Percentiles rank a stretch among this genome's conserved stretches.
Evolutionary conservation across 345 rosid species (phyloP).

Genomic region (Populus davidiana): DNA sequence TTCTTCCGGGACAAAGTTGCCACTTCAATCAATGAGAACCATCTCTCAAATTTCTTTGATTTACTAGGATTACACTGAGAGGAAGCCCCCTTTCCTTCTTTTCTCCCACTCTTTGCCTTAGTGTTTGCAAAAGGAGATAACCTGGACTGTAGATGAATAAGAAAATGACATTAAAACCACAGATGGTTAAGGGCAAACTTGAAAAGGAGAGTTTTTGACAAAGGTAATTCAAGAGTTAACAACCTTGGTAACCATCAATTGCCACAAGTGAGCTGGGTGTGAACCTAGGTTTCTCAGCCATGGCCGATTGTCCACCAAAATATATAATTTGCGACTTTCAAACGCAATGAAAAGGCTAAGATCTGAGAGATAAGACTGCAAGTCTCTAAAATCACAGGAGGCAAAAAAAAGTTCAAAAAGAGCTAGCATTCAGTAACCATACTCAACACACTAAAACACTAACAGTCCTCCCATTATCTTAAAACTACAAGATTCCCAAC

Average conservation of each 20-base stretch:
- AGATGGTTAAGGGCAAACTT: neutral
- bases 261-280: conserved; percentile 82
- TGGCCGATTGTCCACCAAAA: conserved; percentile 92
- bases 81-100: conserved; percentile 36
- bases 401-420: neutral
- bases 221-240: conserved; percentile 1
- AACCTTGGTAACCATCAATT: conserved; percentile 98
- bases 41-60: conserved; percentile 46
- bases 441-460: neutral
- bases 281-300: conserved; percentile 68
- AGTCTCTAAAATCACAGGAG: conserved; percentile 62
- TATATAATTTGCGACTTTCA: conserved; percentile 74
- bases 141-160: conserved; percentile 66
- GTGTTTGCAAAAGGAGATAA: conserved; percentile 93
- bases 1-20: conserved; percentile 53
- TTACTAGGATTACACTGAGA: conserved; percentile 29
- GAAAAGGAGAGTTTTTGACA: neutral
- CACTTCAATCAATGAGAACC: conserved; percentile 70
- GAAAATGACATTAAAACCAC: conserved; percentile 14
- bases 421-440: neutral
- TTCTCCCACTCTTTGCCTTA: conserved; percentile 51
- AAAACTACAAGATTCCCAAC: neutral
- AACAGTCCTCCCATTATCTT: neutral
- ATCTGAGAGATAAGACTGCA: conserved; percentile 95
- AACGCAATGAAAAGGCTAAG: conserved; percentile 70